Percentiles rank a stretch among this genome's conserved stretches.
These are phyloP conservation scores for Bonia amplexicaulis DNA, from an alignment of 176 grass and related monocot species.

Conservation along the genomic window DNA sequence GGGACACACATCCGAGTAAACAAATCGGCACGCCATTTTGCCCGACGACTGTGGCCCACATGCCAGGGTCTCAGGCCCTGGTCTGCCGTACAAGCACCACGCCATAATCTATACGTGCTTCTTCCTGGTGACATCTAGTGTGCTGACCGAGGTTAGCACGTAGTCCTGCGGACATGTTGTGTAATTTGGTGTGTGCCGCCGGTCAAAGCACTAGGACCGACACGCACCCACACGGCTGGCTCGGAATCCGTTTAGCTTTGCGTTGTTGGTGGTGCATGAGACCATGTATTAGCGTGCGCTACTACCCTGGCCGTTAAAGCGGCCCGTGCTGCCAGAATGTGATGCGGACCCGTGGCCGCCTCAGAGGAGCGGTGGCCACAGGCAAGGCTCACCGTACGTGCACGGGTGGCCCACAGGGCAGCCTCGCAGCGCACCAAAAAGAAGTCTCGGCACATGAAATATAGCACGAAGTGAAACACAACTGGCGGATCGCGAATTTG, in stretches of 20 bases:
- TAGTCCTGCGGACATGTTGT: not conserved
- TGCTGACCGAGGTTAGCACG: not conserved
- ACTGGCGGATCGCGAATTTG: not conserved
- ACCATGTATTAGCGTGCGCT: not conserved
- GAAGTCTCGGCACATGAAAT: slow-evolving; percentile 44
- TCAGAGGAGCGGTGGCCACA: not conserved
- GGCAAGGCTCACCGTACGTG: not conserved
- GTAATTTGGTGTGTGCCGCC: slow-evolving; percentile 5
- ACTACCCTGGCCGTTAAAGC: slow-evolving; percentile 22
- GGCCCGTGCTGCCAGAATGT: not conserved
- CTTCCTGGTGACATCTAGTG: not conserved
- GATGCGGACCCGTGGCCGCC: not conserved
- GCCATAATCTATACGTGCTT: not conserved
- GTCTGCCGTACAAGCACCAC: slow-evolving; percentile 11
- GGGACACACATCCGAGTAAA: not conserved
- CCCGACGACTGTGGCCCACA: not conserved
- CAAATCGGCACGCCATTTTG: slow-evolving; percentile 9
- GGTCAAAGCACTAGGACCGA: slow-evolving; percentile 61
- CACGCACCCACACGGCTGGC: slow-evolving; percentile 17
- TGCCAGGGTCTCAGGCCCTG: not conserved
- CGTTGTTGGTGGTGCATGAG: not conserved
- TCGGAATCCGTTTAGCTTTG: slow-evolving; percentile 16
- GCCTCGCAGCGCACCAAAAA: not conserved
- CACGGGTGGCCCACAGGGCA: not conserved
- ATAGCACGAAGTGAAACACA: slow-evolving; percentile 21